phyloP scores from a whole-genome alignment of 139 green algal genomes.

The Yamagishiella unicocca region DNA sequence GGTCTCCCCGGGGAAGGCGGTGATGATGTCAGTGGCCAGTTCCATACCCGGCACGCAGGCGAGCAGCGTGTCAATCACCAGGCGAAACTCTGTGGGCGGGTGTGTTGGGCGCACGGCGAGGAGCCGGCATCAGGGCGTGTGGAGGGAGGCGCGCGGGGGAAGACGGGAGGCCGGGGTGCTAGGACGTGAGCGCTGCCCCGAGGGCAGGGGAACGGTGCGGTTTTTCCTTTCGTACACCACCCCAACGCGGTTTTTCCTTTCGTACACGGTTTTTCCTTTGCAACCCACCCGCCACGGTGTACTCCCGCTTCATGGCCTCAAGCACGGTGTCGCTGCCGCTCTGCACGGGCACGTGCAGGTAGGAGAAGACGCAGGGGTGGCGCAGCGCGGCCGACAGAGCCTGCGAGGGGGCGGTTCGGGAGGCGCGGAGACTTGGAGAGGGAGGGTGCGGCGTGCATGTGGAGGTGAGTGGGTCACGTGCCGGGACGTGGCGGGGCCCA shows the following conservation, averaged over 20 bases:
- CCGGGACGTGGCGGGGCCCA: too few relatives aligned
- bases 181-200: too few relatives aligned
- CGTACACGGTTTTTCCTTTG: too few relatives aligned
- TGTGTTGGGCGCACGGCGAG: too few relatives aligned
- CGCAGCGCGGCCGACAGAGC: slow-evolving; percentile 41
- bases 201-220: too few relatives aligned
- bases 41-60: slow-evolving; percentile 77
- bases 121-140: too few relatives aligned
- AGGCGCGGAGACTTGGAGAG: neutral
- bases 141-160: too few relatives aligned
- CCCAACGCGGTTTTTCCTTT: too few relatives aligned
- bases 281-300: slow-evolving; percentile 81
- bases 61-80: slow-evolving; percentile 84
- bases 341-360: slow-evolving; percentile 96
- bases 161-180: too few relatives aligned
- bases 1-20: slow-evolving; percentile 80
- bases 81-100: slow-evolving; percentile 70
- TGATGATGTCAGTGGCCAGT: slow-evolving; percentile 97
- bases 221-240: too few relatives aligned
- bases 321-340: slow-evolving; percentile 86
- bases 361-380: slow-evolving; percentile 87
- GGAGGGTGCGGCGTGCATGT: too few relatives aligned
- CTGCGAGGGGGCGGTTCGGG: slow-evolving; percentile 18
- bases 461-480: neutral
- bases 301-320: slow-evolving; percentile 92